Base-by-base conservation (phyloP, 208 protist genomes). In the Trypanosomatidae sp. region DNA sequence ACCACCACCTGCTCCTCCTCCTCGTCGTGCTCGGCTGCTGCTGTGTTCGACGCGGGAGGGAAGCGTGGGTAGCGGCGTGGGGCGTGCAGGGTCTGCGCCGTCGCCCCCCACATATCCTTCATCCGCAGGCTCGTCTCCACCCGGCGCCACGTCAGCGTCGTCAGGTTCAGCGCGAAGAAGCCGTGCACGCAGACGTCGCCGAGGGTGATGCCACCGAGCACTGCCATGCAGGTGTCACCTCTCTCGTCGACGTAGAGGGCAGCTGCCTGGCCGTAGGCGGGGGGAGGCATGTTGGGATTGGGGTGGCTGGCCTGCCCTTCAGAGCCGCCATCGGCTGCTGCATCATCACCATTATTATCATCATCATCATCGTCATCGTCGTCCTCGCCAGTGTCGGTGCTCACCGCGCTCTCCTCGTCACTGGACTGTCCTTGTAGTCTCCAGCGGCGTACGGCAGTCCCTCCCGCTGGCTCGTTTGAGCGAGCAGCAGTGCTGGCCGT, bases 181-280 rank as follows among this genome's bases (percentile, higher is more conserved):
- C 46, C 47, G 55, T 59, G 58, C 10, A 25, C n/a, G 66, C 66
- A 77, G 60, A 56, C 46, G 44, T 84, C 69, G 9, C 66, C 65
- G n/a, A 58, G 36, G 0, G 62, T 76, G 53, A 89, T 79, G 65
- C 87, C 87, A 28, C 87, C 87, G 39, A 83, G 69, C 7, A 91
- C 67, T 53, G 81, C 82, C 53, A 91, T 72, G 78, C 74, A 84
- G 19, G 65, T 72, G 39, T 81, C 69, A 7, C 77, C 72, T 13
- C 46, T 72, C 19, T 53, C 55, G 41, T 80, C 59, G 19, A 30
- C 15, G 56, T 69, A 83, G 25, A 89, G 64, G 0, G 73, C 39
- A 1, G 77, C 88, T 39, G 81, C 79, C 55, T 92, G 88, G 0
- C 88, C 88, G 74, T 89, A 92, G 39, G 85, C 88, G 19, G 77